Evolutionary conservation across 2,329 filamentous ascomycete species (phyloP).

Genomic region (Talaromyces amestolkiae): DNA sequence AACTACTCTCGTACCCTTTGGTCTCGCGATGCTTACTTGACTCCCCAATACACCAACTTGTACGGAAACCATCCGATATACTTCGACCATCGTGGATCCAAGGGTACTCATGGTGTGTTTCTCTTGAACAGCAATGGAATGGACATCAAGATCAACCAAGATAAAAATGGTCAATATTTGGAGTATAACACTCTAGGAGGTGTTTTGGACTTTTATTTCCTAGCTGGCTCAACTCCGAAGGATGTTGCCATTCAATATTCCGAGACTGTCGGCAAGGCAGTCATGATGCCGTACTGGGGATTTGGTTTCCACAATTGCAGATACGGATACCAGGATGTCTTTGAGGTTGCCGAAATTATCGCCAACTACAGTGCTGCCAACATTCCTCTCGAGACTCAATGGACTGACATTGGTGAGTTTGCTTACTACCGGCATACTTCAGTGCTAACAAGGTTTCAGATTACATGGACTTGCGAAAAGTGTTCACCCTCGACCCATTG

Average conservation of each 20-base stretch:
- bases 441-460: conserved; percentile 21
- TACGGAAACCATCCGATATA: conserved; percentile 76
- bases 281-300: conserved; percentile 64
- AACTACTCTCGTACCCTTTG: conserved; percentile 70
- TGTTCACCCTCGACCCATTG: conserved; percentile 41
- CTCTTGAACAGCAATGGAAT: conserved; percentile 72
- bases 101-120: conserved; percentile 64
- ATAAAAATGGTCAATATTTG: conserved; percentile 62
- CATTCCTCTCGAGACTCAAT: conserved; percentile 47
- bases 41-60: conserved; percentile 63
- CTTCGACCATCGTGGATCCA: conserved; percentile 63
- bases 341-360: conserved; percentile 44
- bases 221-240: conserved; percentile 58
- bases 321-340: conserved; percentile 59
- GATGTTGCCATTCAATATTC: conserved; percentile 61
- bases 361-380: conserved; percentile 43
- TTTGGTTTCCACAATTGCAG: conserved; percentile 63
- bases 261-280: conserved; percentile 55
- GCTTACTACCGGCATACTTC: no score
- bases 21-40: conserved; percentile 64
- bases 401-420: conserved; percentile 40
- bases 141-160: conserved; percentile 71
- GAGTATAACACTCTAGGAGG: conserved; percentile 79
- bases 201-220: conserved; percentile 69
- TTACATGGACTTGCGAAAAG: conserved; percentile 39